Percentiles rank a stretch among this genome's conserved stretches.
These are phyloP conservation scores for Capronia epimyces DNA, from an alignment of 2,329 filamentous ascomycete species.

Conservation along the genomic window DNA sequence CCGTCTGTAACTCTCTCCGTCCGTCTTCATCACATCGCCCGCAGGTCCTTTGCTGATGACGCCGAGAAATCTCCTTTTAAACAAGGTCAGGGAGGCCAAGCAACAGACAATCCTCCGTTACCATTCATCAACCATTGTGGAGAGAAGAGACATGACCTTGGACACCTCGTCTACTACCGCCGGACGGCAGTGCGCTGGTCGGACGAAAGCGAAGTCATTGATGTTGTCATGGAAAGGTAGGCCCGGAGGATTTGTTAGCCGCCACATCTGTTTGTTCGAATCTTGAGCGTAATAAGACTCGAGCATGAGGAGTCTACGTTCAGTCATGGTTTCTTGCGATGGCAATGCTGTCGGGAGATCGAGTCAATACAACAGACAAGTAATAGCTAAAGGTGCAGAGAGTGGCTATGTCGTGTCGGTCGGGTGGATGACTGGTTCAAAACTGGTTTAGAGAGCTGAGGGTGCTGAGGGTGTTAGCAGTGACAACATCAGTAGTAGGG, in stretches of 20 bases:
- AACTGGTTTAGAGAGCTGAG: too few relatives aligned
- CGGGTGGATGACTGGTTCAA: too few relatives aligned
- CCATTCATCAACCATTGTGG: constrained; percentile 10
- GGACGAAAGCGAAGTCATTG: constrained; percentile 8
- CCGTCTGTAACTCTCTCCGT: constrained; percentile 10
- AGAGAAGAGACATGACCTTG: constrained; percentile 11
- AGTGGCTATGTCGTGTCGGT: background rate
- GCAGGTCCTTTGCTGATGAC: constrained; percentile 16
- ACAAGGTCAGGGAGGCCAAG: background rate
- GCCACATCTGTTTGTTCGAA: constrained; percentile 8
- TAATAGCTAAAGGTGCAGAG: background rate
- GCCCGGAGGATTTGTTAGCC: constrained; percentile 11
- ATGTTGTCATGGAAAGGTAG: constrained; percentile 12
- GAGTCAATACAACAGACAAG: background rate
- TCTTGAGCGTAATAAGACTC: constrained; percentile 12
- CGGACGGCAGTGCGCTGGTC: constrained; percentile 11
- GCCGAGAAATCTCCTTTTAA: constrained; percentile 15
- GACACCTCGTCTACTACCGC: constrained; percentile 14
- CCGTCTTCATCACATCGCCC: constrained; percentile 5
- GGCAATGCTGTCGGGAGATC: background rate
- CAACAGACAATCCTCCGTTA: background rate
- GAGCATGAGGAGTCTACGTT: constrained; percentile 17
- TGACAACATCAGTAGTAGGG: too few relatives aligned
- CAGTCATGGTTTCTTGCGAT: constrained; percentile 6
- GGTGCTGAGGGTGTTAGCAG: too few relatives aligned